Conservation (phyloP, 2,329 filamentous ascomycete species). For the Trichophyton simii region DNA sequence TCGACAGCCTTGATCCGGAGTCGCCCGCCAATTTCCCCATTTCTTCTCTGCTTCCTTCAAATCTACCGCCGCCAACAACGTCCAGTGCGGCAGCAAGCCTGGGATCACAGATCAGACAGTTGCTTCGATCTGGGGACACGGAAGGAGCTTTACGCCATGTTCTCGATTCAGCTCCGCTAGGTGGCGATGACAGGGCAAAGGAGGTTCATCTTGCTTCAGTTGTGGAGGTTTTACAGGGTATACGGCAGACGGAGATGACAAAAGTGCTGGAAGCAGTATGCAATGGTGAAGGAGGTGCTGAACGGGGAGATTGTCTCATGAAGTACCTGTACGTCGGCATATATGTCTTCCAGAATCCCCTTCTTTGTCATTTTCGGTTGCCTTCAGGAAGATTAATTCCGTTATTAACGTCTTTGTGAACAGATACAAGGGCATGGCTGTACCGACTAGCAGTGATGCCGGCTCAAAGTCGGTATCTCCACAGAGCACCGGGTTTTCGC, state of each 20-base stretch:
- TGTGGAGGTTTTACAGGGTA: constrained; percentile 86
- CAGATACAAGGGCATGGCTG: constrained; percentile 83
- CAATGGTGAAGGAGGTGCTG: constrained; percentile 62
- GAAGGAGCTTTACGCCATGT: constrained; percentile 77
- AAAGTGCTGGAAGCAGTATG: constrained; percentile 75
- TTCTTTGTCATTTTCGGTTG: constrained; percentile 5
- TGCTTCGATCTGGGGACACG: constrained; percentile 72
- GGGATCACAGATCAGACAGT: constrained; percentile 70
- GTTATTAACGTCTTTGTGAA: background rate
- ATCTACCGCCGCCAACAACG: constrained; percentile 53
- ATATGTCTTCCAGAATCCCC: background rate
- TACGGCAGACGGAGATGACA: constrained; percentile 92
- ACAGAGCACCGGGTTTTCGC: constrained; percentile 78
- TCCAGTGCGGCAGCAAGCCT: constrained; percentile 68
- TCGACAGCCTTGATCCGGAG: constrained; percentile 82
- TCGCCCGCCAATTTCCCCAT: constrained; percentile 85
- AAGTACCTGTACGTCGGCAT: constrained; percentile 70
- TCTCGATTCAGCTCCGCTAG: constrained; percentile 69
- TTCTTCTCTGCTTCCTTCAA: constrained; percentile 64
- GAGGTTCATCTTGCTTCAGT: constrained; percentile 79
- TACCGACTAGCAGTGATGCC: constrained; percentile 24
- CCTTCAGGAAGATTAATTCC: background rate
- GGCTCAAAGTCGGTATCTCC: constrained; percentile 48
- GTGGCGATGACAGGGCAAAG: constrained; percentile 44
- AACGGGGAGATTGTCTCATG: constrained; percentile 85